These are phyloP conservation scores for Penicillium sumatraense DNA, from an alignment of 2,329 filamentous ascomycete species.

Conservation along the genomic window DNA sequence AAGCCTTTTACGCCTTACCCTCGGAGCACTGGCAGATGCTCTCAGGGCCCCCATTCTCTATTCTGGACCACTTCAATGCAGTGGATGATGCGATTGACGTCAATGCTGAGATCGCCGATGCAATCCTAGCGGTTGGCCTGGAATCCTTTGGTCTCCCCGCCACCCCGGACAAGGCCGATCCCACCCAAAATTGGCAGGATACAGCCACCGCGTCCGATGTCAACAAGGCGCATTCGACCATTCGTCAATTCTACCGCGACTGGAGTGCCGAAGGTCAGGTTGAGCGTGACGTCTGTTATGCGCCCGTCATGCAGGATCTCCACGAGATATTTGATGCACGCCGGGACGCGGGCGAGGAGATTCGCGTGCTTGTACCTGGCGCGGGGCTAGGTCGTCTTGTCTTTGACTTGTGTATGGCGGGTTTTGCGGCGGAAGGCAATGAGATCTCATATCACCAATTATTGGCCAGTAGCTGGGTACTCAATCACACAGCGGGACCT, in stretches of 20 bases:
- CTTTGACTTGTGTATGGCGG: conserved; percentile 77
- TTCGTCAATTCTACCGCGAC: conserved; percentile 93
- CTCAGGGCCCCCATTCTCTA: conserved; percentile 78
- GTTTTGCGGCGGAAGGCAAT: conserved; percentile 82
- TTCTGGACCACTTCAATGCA: conserved; percentile 75
- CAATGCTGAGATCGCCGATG: conserved; percentile 81
- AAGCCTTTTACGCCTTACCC: conserved; percentile 90
- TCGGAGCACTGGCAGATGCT: conserved; percentile 82
- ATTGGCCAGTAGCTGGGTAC: conserved; percentile 71
- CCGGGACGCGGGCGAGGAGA: conserved; percentile 41
- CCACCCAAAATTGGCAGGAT: conserved; percentile 67
- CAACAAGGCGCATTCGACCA: conserved; percentile 88
- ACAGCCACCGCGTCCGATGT: conserved; percentile 74
- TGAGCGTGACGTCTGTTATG: conserved; percentile 79
- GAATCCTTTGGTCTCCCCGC: conserved; percentile 65
- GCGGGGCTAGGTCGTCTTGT: conserved; percentile 87
- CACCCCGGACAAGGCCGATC: conserved; percentile 40
- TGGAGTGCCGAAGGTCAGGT: conserved; percentile 79
- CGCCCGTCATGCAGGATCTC: conserved; percentile 71
- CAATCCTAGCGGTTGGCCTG: conserved; percentile 73
- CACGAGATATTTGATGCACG: conserved; percentile 49
- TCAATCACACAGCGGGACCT: conserved; percentile 59
- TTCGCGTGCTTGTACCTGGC: conserved; percentile 82
- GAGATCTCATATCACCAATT: conserved; percentile 97
- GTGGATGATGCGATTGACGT: conserved; percentile 87